These are phyloP conservation scores for grape (Vitis vinifera) DNA, from an alignment of 164 flowering plant genomes.

Conservation along the genomic window DNA sequence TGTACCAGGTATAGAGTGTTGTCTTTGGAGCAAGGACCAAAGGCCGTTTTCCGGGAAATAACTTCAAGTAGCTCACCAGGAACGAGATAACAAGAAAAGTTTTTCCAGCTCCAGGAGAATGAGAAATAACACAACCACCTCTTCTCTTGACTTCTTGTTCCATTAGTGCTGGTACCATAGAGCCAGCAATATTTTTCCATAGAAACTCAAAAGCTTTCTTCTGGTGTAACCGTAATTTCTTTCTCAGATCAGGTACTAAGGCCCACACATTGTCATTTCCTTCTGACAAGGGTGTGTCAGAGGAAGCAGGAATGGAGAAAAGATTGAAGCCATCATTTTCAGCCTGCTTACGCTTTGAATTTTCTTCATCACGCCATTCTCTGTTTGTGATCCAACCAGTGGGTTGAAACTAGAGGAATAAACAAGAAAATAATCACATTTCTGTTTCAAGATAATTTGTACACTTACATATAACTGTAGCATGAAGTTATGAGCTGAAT, in stretches of 20 bases:
- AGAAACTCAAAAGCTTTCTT: slow-evolving; percentile 87
- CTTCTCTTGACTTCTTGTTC: slow-evolving; percentile 31
- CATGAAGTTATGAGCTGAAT: not conserved
- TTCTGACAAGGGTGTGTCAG: slow-evolving; percentile 25
- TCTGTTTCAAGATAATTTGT: not conserved
- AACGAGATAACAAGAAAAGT: slow-evolving; percentile 84
- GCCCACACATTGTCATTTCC: slow-evolving; percentile 70
- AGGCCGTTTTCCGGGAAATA: slow-evolving; percentile 81
- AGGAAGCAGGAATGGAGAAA: slow-evolving; percentile 17
- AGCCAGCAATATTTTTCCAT: slow-evolving; percentile 86
- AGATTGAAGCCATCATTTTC: slow-evolving; percentile 33
- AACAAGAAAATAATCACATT: not conserved
- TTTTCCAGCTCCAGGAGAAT: slow-evolving; percentile 95
- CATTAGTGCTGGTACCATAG: slow-evolving; percentile 61
- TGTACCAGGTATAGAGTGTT: slow-evolving; percentile 83
- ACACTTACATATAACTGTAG: not conserved
- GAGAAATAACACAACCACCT: slow-evolving; percentile 94
- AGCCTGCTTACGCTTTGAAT: slow-evolving; percentile 17
- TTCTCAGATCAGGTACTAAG: slow-evolving; percentile 65
- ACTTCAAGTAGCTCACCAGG: slow-evolving; percentile 77
- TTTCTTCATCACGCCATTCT: slow-evolving; percentile 27
- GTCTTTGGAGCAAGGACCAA: slow-evolving; percentile 93
- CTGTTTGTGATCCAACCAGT: slow-evolving; percentile 26
- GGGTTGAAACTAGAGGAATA: slow-evolving; percentile 38
- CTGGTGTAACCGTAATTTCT: slow-evolving; percentile 70